phyloP scores from a whole-genome alignment of 2,329 filamentous ascomycete species.

The Cadophora malorum region DNA sequence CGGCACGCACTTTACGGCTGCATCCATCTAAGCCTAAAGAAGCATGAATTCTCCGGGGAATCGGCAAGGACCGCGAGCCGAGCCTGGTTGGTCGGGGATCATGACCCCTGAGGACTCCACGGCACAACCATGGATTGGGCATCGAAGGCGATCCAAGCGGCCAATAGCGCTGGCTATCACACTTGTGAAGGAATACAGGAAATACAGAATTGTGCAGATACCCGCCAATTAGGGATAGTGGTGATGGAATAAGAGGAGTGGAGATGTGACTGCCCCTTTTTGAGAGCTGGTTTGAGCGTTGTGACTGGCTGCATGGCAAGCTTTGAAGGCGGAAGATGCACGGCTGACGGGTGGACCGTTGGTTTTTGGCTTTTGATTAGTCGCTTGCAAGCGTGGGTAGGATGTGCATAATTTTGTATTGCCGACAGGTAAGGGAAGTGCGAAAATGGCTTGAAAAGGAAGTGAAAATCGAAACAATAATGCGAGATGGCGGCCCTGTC shows the following conservation, averaged over 20 bases:
- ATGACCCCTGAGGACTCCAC: not conserved
- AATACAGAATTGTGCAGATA: conserved; percentile 1
- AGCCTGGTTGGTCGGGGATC: not conserved
- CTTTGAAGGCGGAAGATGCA: conserved; percentile 5
- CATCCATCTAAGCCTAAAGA: not conserved
- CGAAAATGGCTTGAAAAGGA: not conserved
- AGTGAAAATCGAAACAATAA: not conserved
- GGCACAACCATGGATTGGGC: not conserved
- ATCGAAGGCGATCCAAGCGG: not conserved
- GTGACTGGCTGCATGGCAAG: not conserved
- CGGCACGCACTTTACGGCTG: not conserved
- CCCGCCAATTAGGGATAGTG: not conserved
- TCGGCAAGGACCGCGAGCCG: conserved; percentile 19
- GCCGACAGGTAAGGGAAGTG: not conserved
- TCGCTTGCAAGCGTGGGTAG: not conserved
- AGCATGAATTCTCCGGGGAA: conserved; percentile 27
- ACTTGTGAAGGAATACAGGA: conserved; percentile 11
- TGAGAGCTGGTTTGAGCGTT: not conserved
- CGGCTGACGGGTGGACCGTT: not conserved
- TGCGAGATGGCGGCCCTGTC: not conserved
- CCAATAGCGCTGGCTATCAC: conserved; percentile 23
- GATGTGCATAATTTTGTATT: conserved; percentile 8
- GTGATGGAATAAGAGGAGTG: not conserved
- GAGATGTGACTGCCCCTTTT: conserved; percentile 25
- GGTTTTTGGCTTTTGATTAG: not conserved